phyloP scores from a whole-genome alignment of 2,329 filamentous ascomycete genomes.

The Chaetomium strumarium region DNA sequence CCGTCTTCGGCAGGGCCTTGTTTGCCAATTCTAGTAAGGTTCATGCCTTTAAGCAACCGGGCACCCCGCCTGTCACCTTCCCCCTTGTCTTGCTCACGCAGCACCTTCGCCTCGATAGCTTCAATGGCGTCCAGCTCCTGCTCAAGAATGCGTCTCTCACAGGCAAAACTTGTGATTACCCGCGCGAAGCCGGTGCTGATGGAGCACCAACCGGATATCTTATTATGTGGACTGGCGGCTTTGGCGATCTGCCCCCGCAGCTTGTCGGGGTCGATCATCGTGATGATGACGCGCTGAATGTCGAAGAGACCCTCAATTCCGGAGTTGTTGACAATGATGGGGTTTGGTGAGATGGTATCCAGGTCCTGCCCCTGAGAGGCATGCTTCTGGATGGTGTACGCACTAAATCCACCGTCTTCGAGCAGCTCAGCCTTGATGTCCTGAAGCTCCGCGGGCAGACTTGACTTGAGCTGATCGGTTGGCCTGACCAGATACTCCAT shows the following conservation, averaged over 20 bases:
- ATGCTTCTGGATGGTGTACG: background rate
- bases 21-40: background rate
- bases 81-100: slow-evolving; percentile 19
- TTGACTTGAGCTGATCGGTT: background rate
- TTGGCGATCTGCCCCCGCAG: slow-evolving; percentile 25
- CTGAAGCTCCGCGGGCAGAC: background rate
- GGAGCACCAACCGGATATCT: slow-evolving; percentile 28
- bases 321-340: slow-evolving; percentile 29
- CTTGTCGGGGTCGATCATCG: slow-evolving; percentile 24
- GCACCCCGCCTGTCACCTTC: slow-evolving; percentile 13
- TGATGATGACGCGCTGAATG: slow-evolving; percentile 28
- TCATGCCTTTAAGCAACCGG: too few relatives aligned
- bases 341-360: slow-evolving; percentile 31
- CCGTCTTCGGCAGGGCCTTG: background rate
- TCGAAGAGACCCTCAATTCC: slow-evolving; percentile 29
- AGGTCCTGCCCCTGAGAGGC: background rate
- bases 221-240: slow-evolving; percentile 24
- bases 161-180: slow-evolving; percentile 28
- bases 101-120: slow-evolving; percentile 25
- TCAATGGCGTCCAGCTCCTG: slow-evolving; percentile 29
- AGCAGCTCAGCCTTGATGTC: background rate
- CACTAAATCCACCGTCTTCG: too few relatives aligned
- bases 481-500: background rate
- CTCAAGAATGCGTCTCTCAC: slow-evolving; percentile 24
- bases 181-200: slow-evolving; percentile 22